phyloP scores from a whole-genome alignment of 192 early-diverging fungal species.

The Chytriomyces sp. region DNA sequence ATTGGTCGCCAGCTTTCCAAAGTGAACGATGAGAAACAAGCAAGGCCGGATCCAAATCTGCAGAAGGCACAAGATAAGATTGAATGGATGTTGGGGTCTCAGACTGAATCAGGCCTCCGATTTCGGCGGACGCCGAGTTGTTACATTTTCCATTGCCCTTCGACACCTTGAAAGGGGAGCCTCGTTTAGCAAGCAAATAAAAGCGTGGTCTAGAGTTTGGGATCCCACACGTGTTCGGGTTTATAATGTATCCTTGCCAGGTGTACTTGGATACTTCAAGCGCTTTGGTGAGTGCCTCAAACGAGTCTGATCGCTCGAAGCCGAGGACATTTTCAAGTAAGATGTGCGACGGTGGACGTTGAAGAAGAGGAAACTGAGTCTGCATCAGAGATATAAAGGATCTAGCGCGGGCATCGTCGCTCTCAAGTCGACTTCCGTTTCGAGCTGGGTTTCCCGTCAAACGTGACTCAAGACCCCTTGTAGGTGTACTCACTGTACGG shows the following conservation, averaged over 20 bases:
- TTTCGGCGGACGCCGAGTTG: neutral
- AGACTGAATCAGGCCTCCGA: neutral
- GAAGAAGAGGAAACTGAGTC: slow-evolving; percentile 16
- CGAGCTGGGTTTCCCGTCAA: slow-evolving; percentile 43
- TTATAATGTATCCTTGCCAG: slow-evolving; percentile 36
- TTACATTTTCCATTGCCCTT: neutral
- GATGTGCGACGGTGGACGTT: slow-evolving; percentile 37
- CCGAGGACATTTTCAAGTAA: slow-evolving; percentile 51
- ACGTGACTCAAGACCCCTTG: too few relatives aligned
- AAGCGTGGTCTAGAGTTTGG: slow-evolving; percentile 52
- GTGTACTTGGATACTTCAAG: slow-evolving; percentile 31
- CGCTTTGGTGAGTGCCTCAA: slow-evolving; percentile 10
- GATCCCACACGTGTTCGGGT: slow-evolving; percentile 42
- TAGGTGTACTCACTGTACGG: slow-evolving; percentile 43
- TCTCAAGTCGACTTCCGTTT: slow-evolving; percentile 71
- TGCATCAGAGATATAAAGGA: slow-evolving; percentile 37
- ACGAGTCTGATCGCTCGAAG: slow-evolving; percentile 42
- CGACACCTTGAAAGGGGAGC: neutral
- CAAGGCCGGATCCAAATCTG: slow-evolving; percentile 12
- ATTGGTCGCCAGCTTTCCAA: slow-evolving; percentile 28
- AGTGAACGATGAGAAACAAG: slow-evolving; percentile 8
- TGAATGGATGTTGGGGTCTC: neutral
- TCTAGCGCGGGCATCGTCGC: slow-evolving; percentile 35
- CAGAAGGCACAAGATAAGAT: neutral
- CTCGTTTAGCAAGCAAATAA: slow-evolving; percentile 40